phyloP scores from a whole-genome alignment of 306 rosid genomes.

The Macrotyloma uniflorum region DNA sequence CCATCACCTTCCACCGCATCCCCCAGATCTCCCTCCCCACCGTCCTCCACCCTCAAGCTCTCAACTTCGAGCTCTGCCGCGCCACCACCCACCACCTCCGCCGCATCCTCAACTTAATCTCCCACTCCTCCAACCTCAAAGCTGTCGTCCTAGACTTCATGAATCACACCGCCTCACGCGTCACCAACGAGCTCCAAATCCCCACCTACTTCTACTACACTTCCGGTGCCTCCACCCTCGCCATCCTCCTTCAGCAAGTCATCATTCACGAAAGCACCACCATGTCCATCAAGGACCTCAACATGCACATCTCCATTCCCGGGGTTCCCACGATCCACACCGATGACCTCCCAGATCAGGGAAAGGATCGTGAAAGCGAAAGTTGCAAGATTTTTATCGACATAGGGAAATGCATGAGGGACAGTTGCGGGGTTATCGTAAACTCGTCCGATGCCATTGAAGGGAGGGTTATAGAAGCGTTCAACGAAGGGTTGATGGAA shows the following conservation, averaged over 20 bases:
- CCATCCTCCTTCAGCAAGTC: neutral
- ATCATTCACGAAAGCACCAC: constrained; percentile 28
- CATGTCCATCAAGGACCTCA: constrained; percentile 39
- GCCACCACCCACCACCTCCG: neutral
- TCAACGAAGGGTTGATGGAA: constrained; percentile 22
- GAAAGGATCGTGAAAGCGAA: neutral
- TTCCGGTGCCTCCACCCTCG: constrained; percentile 31
- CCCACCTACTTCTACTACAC: constrained; percentile 47
- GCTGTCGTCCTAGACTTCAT: constrained; percentile 50
- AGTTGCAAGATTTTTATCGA: neutral
- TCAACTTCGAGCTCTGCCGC: constrained; percentile 2
- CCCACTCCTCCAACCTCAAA: neutral
- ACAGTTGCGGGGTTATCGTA: constrained; percentile 10
- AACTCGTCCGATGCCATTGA: constrained; percentile 5
- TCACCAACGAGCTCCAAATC: constrained; percentile 30
- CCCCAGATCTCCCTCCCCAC: neutral
- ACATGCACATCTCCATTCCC: constrained; percentile 29
- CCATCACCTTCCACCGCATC: constrained; percentile 44
- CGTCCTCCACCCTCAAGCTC: neutral
- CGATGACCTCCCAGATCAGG: neutral
- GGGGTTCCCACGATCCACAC: constrained; percentile 35
- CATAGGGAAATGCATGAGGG: neutral
- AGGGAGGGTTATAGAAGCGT: neutral
- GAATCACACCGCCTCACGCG: constrained; percentile 23
- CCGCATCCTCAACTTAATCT: neutral